phyloP scores from a whole-genome alignment of 1,139 yeast species.

The Kluyveromyces sp. region DNA sequence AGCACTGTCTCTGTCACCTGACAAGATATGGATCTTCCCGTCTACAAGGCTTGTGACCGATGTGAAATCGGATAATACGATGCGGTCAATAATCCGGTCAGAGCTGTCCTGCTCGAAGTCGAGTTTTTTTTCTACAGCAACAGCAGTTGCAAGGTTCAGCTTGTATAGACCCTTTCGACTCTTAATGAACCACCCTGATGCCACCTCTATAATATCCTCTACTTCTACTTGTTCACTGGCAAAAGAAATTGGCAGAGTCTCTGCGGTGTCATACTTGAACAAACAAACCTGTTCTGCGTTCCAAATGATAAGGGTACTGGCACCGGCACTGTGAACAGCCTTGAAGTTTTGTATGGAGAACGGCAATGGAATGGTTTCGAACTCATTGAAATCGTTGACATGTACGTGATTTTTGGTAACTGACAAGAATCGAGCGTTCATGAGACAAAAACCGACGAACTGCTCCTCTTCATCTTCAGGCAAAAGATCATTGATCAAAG shows the following conservation, averaged over 20 bases:
- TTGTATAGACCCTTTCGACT: neutral
- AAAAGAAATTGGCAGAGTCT: neutral
- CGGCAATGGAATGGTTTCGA: neutral
- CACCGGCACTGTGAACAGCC: neutral
- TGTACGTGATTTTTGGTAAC: neutral
- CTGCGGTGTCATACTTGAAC: neutral
- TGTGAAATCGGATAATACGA: neutral
- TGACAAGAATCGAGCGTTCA: neutral
- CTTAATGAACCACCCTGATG: neutral
- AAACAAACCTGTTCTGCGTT: neutral
- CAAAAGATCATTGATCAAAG: slow-evolving; percentile 1
- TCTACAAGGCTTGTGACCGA: neutral
- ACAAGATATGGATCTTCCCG: neutral
- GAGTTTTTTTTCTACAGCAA: neutral
- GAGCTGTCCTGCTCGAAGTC: neutral
- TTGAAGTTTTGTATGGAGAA: neutral
- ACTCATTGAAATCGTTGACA: slow-evolving; percentile 1
- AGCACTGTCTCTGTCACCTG: too few species aligned
- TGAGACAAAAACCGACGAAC: neutral
- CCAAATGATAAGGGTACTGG: neutral
- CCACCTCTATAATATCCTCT: neutral
- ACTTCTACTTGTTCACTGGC: neutral
- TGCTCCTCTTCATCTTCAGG: neutral
- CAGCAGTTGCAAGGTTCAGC: too few species aligned
- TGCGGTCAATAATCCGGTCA: neutral